phyloP scores from a whole-genome alignment of 345 rosid genomes.

The Rhodomyrtus tomentosa region DNA sequence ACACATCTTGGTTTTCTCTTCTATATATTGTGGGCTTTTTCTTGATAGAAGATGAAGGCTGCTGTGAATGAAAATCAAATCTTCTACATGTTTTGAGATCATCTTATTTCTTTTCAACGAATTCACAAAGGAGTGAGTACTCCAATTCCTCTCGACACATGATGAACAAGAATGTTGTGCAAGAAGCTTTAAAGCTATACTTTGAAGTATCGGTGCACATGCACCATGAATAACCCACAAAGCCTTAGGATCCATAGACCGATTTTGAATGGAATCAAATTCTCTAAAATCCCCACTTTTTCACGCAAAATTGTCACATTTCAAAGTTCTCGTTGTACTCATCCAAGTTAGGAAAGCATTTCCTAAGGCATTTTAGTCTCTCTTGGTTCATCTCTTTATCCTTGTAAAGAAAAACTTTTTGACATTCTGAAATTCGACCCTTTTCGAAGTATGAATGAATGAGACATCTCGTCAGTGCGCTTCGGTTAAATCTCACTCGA shows the following conservation, averaged over 20 bases:
- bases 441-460: too few species aligned
- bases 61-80: background rate
- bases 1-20: background rate
- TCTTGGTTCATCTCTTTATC: background rate
- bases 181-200: background rate
- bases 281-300: too few species aligned
- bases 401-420: background rate
- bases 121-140: background rate
- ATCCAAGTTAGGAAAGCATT: too few species aligned
- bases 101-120: background rate
- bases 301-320: too few species aligned
- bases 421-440: too few species aligned
- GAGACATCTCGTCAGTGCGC: too few species aligned
- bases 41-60: background rate
- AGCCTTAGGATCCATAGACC: background rate
- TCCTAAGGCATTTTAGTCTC: too few species aligned
- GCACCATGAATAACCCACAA: background rate
- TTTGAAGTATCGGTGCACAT: background rate
- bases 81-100: background rate
- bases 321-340: too few species aligned
- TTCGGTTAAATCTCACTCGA: too few species aligned
- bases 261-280: too few species aligned
- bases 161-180: background rate
- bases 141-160: background rate
- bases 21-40: background rate